phyloP scores from a whole-genome alignment of 2,329 filamentous ascomycete genomes.

The Trichophyton simii region DNA sequence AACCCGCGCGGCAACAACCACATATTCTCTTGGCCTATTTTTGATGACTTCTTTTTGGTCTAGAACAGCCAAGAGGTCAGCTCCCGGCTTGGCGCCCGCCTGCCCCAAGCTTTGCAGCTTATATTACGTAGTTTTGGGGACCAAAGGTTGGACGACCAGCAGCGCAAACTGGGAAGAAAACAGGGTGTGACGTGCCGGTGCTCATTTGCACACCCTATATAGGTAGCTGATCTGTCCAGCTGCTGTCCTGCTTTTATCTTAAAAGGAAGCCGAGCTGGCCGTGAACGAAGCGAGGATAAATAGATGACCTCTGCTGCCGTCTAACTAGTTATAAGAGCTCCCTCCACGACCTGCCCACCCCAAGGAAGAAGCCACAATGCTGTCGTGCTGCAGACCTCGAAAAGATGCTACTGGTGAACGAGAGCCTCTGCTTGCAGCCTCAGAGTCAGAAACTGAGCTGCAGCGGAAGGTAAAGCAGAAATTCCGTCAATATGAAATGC shows the following conservation, averaged over 20 bases:
- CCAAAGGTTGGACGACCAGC: neutral
- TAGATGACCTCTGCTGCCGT: neutral
- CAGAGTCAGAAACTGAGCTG: slow-evolving; percentile 47
- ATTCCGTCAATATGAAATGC: slow-evolving; percentile 86
- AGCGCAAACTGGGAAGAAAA: neutral
- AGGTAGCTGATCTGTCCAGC: neutral
- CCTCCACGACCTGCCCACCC: neutral
- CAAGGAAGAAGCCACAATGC: slow-evolving; percentile 30
- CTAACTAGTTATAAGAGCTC: neutral
- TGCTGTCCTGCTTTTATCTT: neutral
- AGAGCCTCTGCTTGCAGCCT: slow-evolving; percentile 68
- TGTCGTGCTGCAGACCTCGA: slow-evolving; percentile 53
- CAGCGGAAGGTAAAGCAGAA: slow-evolving; percentile 75
- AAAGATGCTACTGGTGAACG: slow-evolving; percentile 47
- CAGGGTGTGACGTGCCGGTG: neutral
- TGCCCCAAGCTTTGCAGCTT: neutral
- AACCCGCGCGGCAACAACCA: neutral
- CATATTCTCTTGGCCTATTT: neutral
- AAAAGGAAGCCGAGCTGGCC: neutral
- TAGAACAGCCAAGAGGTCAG: neutral
- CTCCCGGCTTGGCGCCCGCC: neutral
- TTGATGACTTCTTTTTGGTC: neutral
- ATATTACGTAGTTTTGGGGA: neutral
- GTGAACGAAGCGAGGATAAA: neutral
- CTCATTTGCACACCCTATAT: neutral